Conservation (phyloP, 768 basidiomycete genomes). For the Tulasnella sp. region DNA sequence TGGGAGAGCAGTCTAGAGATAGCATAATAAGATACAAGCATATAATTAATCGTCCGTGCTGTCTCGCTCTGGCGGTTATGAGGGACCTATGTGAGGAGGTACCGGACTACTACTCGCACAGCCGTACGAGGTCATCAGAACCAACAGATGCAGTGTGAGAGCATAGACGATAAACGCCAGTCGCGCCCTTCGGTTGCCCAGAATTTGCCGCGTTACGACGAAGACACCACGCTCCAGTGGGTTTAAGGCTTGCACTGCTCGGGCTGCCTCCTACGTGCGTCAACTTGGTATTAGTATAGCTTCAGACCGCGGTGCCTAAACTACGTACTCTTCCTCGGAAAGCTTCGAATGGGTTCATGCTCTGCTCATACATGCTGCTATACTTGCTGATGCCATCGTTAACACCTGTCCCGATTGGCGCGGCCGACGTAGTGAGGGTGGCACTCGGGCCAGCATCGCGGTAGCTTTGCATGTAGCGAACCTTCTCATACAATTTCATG, state of each 20-base stretch:
- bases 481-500: conserved; percentile 96
- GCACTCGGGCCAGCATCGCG: conserved; percentile 41
- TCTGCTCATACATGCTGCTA: conserved; percentile 85
- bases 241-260: conserved; percentile 86
- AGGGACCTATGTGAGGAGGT: conserved; percentile 4
- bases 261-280: conserved; percentile 74
- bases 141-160: conserved; percentile 65
- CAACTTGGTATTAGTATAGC: background rate
- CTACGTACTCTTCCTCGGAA: conserved; percentile 84
- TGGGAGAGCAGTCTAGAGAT: conserved; percentile 2
- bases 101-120: conserved; percentile 32
- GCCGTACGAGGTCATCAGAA: conserved; percentile 71
- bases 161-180: conserved; percentile 87
- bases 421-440: conserved; percentile 21
- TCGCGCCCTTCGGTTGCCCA: conserved; percentile 85
- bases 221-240: conserved; percentile 85
- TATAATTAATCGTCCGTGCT: conserved; percentile 2
- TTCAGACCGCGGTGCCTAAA: background rate
- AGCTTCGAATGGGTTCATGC: conserved; percentile 97
- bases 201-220: conserved; percentile 70
- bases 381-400: conserved; percentile 82
- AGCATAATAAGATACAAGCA: conserved; percentile 17
- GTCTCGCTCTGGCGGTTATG: background rate
- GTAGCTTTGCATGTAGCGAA: conserved; percentile 97
- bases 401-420: conserved; percentile 20